These are phyloP conservation scores for Wilhelminamyces savonicus DNA, from an alignment of 805 yeast species.

Conservation along the genomic window DNA sequence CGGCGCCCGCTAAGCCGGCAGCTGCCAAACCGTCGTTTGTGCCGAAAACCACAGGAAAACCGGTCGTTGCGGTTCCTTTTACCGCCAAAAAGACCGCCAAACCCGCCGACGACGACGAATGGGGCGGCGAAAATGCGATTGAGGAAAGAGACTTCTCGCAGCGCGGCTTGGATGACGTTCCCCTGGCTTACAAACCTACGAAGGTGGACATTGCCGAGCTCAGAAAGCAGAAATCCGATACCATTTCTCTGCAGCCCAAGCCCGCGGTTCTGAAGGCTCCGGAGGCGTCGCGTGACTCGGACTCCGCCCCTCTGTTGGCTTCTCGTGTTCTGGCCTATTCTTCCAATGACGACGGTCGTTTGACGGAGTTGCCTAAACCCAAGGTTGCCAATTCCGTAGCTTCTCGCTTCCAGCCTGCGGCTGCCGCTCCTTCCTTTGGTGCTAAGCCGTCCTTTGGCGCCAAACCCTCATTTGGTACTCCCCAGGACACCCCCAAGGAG, in stretches of 20 bases:
- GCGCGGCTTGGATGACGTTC: conserved; percentile 46
- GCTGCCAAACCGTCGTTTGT: conserved; percentile 17
- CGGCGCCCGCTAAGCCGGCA: conserved; percentile 7
- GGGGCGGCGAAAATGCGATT: conserved; percentile 64
- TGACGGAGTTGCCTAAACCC: conserved; percentile 60
- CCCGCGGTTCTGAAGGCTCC: conserved; percentile 7
- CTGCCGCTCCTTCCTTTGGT: conserved; percentile 14
- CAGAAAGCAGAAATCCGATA: conserved; percentile 43
- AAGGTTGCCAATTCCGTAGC: conserved; percentile 46
- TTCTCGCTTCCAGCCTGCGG: conserved; percentile 38
- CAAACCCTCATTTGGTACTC: conserved; percentile 6
- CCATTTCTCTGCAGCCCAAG: conserved; percentile 37
- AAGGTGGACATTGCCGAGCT: conserved; percentile 54
- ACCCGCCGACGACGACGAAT: conserved; percentile 47
- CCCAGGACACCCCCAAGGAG: conserved; percentile 28
- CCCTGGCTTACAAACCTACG: conserved; percentile 62
- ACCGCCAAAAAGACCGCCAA: conserved; percentile 1
- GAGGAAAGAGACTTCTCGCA: conserved; percentile 47
- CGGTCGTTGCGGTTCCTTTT: conserved; percentile 17
- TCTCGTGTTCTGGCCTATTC: conserved; percentile 41
- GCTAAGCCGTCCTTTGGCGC: conserved; percentile 8
- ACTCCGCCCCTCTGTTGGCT: conserved; percentile 40
- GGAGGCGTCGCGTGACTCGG: conserved; percentile 25
- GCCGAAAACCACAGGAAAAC: conserved; percentile 35
- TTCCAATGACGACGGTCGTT: conserved; percentile 38